phyloP scores from a whole-genome alignment of 495 filamentous ascomycete species.

The Penicillium steckii region DNA sequence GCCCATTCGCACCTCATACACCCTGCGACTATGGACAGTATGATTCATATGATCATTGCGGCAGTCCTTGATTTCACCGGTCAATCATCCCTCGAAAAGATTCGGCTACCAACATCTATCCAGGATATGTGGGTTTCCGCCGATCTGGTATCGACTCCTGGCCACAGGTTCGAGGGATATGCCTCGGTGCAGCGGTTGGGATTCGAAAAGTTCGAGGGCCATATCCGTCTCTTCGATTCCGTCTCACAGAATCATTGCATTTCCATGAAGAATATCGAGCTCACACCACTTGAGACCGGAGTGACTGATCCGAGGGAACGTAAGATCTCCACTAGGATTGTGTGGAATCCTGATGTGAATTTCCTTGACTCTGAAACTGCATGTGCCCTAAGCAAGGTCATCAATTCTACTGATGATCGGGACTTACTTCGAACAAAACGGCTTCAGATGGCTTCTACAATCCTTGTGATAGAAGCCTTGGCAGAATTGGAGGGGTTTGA shows the following conservation, averaged over 20 bases:
- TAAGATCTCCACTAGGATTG: slow-evolving; percentile 20
- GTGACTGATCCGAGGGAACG: slow-evolving; percentile 8
- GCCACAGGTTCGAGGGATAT: slow-evolving; percentile 17
- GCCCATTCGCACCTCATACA: slow-evolving; percentile 35
- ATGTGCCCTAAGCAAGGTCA: slow-evolving; percentile 5
- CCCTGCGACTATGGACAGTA: slow-evolving; percentile 38
- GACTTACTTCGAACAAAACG: slow-evolving; percentile 16
- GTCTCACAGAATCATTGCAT: slow-evolving; percentile 7
- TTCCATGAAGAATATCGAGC: slow-evolving; percentile 26
- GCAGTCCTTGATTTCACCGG: slow-evolving; percentile 24
- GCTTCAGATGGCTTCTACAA: slow-evolving; percentile 25
- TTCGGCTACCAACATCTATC: slow-evolving; percentile 26
- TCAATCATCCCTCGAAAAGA: slow-evolving; percentile 13
- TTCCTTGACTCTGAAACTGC: slow-evolving; percentile 19
- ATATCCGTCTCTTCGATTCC: slow-evolving; percentile 20
- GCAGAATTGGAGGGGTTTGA: slow-evolving; percentile 11
- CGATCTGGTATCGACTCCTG: slow-evolving; percentile 13
- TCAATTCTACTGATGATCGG: background rate
- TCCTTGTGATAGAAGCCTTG: slow-evolving; percentile 25
- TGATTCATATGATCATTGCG: slow-evolving; percentile 33
- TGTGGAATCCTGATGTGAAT: slow-evolving; percentile 22
- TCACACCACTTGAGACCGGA: slow-evolving; percentile 25
- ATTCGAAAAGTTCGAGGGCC: slow-evolving; percentile 24
- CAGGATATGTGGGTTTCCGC: slow-evolving; percentile 31
- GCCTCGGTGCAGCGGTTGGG: slow-evolving; percentile 7